Base-by-base conservation (phyloP, 441 rosid genomes). In the Erodium moschatum region DNA sequence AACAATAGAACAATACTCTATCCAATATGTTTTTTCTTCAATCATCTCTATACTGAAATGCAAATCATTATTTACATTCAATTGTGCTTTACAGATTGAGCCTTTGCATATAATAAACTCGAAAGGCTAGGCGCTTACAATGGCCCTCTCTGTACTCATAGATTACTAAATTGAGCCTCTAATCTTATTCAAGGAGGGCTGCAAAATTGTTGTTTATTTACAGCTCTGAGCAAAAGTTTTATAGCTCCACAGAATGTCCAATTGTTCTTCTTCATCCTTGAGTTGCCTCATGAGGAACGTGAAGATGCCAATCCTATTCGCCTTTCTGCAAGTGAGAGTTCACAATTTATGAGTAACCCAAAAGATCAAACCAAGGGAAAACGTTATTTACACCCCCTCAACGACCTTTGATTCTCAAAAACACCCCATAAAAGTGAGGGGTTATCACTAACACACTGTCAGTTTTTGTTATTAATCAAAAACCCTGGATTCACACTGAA, bases 291-390 rank as follows among this genome's bases (percentile, higher is more conserved):
- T 61, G 83, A 69, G 68, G 82, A 33, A 67, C 73, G 70, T 7
- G 89, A 82, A 65, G 92, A 70, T 65, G 89, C 76, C 65, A 87
- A 77, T 64, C 97, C 90, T 61, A 88, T 87, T 73, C 96, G 93
- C 78, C 89, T 82, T 78, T 91, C 98, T 94, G 96, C 78, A 60
- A 60, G 63, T 58, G 63, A 18, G 16, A 4, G 64, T 20, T 60
- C 10, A 21, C 8, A 21, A 15, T 60, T 60, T 24, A 10, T 58
- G 31, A 60, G 13, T 20, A 20, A 20, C 18, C 42, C 31, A 29
- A 29, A 29, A 3, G 31, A 29, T 1, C 31, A 29, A 29, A 29
- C 31, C 31, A 3, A 29, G 31, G 3, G 4, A 29, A 29, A 29
- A 3, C 31, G 31, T 29, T 29, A 29, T 29, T 29, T 0, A 29